A percentile compares a stretch with the other conserved stretches of the same genome.
These are phyloP conservation scores for Grosmannia penicillata DNA, from an alignment of 2,329 filamentous ascomycete genomes.

Conservation along the genomic window DNA sequence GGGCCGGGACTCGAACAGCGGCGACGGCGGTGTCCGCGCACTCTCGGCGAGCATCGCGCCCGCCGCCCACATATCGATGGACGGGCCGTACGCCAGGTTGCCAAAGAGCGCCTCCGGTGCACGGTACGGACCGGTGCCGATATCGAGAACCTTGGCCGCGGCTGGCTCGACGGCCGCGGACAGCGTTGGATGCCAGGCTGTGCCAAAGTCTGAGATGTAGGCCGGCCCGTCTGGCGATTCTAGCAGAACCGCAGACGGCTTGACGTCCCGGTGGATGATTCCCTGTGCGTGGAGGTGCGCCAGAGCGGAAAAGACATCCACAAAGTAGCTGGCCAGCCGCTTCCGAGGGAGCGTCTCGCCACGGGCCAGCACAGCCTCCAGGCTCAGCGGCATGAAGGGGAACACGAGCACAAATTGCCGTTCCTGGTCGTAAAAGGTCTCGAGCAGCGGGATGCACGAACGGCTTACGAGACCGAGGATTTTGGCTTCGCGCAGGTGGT, in stretches of 20 bases:
- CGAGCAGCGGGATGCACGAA: slow-evolving; percentile 50
- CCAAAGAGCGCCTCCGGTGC: slow-evolving; percentile 84
- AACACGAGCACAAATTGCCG: slow-evolving; percentile 68
- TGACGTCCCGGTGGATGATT: slow-evolving; percentile 88
- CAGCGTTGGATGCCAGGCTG: slow-evolving; percentile 59
- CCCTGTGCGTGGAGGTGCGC: slow-evolving; percentile 54
- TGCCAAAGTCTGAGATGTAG: slow-evolving; percentile 82
- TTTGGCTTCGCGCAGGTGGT: slow-evolving; percentile 63
- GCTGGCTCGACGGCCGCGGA: slow-evolving; percentile 46
- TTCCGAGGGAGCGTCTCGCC: slow-evolving; percentile 13
- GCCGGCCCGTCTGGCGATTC: slow-evolving; percentile 53
- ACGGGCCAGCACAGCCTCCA: slow-evolving; percentile 49
- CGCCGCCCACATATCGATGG: slow-evolving; percentile 79
- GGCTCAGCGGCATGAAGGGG: slow-evolving; percentile 64
- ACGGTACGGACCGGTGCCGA: slow-evolving; percentile 84
- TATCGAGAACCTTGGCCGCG: slow-evolving; percentile 68
- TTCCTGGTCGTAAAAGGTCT: slow-evolving; percentile 57
- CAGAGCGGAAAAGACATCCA: slow-evolving; percentile 57
- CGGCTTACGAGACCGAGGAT: slow-evolving; percentile 48
- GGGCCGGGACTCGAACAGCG: slow-evolving; percentile 68
- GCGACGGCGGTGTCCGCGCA: slow-evolving; percentile 34
- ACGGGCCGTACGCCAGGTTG: slow-evolving; percentile 52
- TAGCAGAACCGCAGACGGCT: slow-evolving; percentile 78
- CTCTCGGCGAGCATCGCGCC: slow-evolving; percentile 75
- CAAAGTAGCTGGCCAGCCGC: slow-evolving; percentile 32